Evolutionary conservation across 805 yeast genomes (phyloP).

Genomic region (Pichia californica): DNA sequence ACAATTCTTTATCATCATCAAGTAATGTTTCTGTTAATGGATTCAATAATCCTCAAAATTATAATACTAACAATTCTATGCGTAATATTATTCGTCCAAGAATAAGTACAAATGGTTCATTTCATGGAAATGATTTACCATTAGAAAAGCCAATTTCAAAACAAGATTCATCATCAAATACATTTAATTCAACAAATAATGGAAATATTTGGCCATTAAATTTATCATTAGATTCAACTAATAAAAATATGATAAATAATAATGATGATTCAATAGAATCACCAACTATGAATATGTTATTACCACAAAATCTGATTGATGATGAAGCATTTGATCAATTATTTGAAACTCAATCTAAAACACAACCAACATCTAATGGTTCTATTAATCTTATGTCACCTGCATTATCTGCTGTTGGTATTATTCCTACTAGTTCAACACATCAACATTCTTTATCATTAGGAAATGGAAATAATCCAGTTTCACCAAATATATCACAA

Average conservation of each 20-base stretch:
- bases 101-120: constrained; percentile 6
- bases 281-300: constrained; percentile 18
- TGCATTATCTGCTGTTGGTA: background rate
- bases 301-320: constrained; percentile 28
- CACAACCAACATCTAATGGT: background rate
- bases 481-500: constrained; percentile 13
- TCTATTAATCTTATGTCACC: background rate
- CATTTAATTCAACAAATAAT: constrained; percentile 6
- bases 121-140: constrained; percentile 1
- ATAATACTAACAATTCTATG: constrained; percentile 11
- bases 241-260: constrained; percentile 1
- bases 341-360: constrained; percentile 5
- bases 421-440: background rate
- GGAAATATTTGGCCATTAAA: constrained; percentile 6
- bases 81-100: constrained; percentile 7
- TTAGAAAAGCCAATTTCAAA: background rate
- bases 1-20: constrained; percentile 5
- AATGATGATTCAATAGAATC: constrained; percentile 9
- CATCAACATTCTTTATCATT: background rate
- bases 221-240: constrained; percentile 1
- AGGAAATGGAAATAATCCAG: background rate
- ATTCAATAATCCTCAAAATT: constrained; percentile 10
- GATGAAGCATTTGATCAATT: constrained; percentile 17
- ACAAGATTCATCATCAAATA: background rate
- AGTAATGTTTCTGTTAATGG: background rate